phyloP scores from a whole-genome alignment of 257 asterid species.

The Petunia secreta region DNA sequence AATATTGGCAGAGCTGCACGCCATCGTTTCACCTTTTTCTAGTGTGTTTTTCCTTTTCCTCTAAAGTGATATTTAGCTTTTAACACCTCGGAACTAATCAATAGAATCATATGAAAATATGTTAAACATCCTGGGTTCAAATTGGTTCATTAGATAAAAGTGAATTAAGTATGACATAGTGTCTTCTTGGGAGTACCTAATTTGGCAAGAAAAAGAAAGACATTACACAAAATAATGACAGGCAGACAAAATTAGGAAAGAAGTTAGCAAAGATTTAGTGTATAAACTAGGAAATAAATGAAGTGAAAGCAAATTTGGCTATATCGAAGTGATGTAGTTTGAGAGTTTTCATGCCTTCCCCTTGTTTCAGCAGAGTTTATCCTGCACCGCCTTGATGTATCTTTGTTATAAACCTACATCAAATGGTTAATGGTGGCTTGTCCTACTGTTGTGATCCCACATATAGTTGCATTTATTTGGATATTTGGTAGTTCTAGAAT shows the following conservation, averaged over 20 bases:
- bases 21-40: constrained; percentile 1
- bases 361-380: constrained; percentile 12
- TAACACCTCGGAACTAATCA: background rate
- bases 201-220: constrained; percentile 16
- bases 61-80: background rate
- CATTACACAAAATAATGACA: background rate
- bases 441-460: background rate
- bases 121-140: background rate
- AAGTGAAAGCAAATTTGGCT: background rate
- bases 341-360: background rate
- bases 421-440: background rate
- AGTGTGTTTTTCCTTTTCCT: background rate
- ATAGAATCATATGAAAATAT: background rate
- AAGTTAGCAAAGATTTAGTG: background rate
- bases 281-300: background rate
- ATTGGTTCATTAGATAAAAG: background rate
- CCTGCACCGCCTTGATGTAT: background rate
- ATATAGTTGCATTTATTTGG: background rate
- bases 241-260: background rate
- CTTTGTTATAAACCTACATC: background rate
- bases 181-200: background rate
- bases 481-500: background rate
- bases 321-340: background rate
- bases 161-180: background rate
- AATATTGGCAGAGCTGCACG: background rate